These are phyloP conservation scores for Chlorella sp. DNA, from an alignment of 139 green algal species.

Conservation along the genomic window DNA sequence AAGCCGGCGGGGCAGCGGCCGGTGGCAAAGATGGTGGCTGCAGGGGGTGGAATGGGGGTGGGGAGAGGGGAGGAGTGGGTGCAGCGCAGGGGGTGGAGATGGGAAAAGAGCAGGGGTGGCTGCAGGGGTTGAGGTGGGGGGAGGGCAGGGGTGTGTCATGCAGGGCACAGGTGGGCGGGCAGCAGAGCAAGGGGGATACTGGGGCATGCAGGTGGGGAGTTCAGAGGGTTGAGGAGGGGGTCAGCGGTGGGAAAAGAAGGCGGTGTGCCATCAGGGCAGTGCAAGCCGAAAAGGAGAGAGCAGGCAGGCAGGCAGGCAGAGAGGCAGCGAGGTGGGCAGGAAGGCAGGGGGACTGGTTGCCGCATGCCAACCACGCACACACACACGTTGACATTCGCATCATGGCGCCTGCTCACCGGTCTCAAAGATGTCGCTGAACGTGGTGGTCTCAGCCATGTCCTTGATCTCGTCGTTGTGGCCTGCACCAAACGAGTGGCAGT, in stretches of 20 bases:
- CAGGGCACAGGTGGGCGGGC: too few relatives aligned
- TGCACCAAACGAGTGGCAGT: neutral
- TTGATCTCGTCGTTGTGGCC: slow-evolving; percentile 5
- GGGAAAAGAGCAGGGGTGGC: neutral
- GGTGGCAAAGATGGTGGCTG: neutral
- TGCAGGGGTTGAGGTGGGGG: neutral
- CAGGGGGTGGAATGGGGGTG: neutral
- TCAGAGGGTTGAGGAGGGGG: too few relatives aligned
- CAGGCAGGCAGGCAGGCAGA: too few relatives aligned
- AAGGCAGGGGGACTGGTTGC: too few relatives aligned
- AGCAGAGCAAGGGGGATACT: too few relatives aligned
- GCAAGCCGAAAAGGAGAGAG: too few relatives aligned
- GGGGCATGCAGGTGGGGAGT: too few relatives aligned
- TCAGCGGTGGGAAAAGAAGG: too few relatives aligned
- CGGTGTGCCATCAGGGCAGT: too few relatives aligned
- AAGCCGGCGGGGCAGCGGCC: neutral
- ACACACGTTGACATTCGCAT: neutral
- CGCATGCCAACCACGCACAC: too few relatives aligned
- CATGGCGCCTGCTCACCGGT: neutral
- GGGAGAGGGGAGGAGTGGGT: neutral
- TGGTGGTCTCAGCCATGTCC: neutral
- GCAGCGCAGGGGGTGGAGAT: neutral
- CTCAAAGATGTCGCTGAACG: slow-evolving; percentile 11
- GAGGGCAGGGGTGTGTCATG: too few relatives aligned
- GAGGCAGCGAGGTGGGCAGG: too few relatives aligned